phyloP scores from a whole-genome alignment of 1,139 yeast genomes.

The Sugiyamaella paludigena region DNA sequence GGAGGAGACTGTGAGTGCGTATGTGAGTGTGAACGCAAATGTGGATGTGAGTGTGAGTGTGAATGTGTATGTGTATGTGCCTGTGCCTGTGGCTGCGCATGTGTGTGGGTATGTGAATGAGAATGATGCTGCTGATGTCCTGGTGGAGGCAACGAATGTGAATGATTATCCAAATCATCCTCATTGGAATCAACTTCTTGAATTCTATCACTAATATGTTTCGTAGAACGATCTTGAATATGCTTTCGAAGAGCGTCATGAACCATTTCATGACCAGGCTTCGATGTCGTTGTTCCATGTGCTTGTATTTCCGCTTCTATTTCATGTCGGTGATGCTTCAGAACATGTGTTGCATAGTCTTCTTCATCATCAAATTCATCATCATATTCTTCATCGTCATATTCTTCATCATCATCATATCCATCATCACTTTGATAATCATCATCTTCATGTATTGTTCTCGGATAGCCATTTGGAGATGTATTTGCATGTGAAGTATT shows the following conservation, averaged over 20 bases:
- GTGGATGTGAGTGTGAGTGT: background rate
- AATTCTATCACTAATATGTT: too few relatives aligned
- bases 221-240: too few relatives aligned
- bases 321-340: conserved; percentile 10
- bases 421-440: conserved; percentile 14
- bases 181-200: too few relatives aligned
- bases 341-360: conserved; percentile 7
- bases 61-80: too few relatives aligned
- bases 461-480: conserved; percentile 13
- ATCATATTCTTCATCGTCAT: background rate
- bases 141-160: background rate
- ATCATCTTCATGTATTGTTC: conserved; percentile 15
- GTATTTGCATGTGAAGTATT: too few relatives aligned
- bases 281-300: too few relatives aligned
- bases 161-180: too few relatives aligned
- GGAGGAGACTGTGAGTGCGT: conserved; percentile 19
- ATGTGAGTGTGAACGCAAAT: conserved; percentile 3
- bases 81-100: too few relatives aligned
- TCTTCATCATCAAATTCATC: conserved; percentile 1
- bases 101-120: background rate
- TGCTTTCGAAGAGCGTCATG: too few relatives aligned
- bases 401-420: conserved; percentile 12
- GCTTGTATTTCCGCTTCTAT: conserved; percentile 2
- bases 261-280: too few relatives aligned
- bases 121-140: conserved; percentile 2